Conservation (phyloP, 768 basidiomycete species). For the Pleurotus djamor region DNA sequence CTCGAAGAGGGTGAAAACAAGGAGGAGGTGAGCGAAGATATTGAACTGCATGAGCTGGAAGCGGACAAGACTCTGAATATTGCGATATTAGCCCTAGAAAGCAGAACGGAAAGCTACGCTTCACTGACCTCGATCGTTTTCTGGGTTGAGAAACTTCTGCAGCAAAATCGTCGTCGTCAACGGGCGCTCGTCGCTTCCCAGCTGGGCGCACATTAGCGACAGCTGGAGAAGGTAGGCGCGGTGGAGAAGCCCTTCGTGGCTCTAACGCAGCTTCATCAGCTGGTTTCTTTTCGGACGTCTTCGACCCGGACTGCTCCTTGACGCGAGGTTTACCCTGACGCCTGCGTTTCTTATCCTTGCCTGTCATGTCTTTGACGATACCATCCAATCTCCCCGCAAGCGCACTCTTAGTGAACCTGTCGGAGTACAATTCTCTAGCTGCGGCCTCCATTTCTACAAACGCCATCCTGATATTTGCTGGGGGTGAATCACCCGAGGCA, state of each 20-base stretch:
- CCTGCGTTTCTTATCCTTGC: constrained; percentile 16
- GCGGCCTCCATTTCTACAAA: constrained; percentile 21
- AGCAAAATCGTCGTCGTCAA: no score
- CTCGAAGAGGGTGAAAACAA: not conserved
- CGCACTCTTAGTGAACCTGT: constrained; percentile 20
- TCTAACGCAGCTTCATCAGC: no score
- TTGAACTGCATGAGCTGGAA: not conserved
- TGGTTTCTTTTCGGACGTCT: no score
- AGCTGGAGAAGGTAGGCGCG: no score
- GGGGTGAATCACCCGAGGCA: constrained; percentile 15
- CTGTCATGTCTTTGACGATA: constrained; percentile 23
- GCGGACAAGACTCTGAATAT: not conserved
- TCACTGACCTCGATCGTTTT: constrained; percentile 15
- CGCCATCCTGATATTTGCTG: constrained; percentile 13
- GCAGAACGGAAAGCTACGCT: not conserved
- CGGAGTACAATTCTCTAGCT: constrained; percentile 25
- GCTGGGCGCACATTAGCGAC: no score
- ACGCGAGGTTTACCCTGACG: constrained; percentile 5
- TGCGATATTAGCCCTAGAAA: no score
- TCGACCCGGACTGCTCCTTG: constrained; percentile 1
- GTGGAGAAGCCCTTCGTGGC: no score
- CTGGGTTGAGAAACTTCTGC: no score
- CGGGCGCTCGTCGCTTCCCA: no score
- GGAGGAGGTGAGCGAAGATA: not conserved
- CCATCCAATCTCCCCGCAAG: constrained; percentile 24